phyloP scores from a whole-genome alignment of 768 basidiomycete genomes.

The Mycena albidolilacea region DNA sequence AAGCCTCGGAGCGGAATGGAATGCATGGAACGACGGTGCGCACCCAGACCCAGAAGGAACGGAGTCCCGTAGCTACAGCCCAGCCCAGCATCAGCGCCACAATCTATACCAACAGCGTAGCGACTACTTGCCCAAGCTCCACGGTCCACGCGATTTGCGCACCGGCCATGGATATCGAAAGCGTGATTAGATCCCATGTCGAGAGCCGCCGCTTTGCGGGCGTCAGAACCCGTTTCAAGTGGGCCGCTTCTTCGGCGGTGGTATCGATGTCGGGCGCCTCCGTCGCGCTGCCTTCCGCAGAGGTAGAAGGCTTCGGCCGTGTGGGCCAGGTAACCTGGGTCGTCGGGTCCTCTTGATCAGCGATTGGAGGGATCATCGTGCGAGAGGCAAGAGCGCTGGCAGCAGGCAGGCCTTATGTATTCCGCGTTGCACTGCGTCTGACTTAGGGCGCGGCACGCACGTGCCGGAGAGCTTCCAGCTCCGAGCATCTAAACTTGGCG shows the following conservation, averaged over 20 bases:
- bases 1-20: background rate
- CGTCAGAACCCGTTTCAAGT: constrained; percentile 3
- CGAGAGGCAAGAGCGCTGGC: constrained; percentile 19
- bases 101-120: constrained; percentile 5
- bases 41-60: constrained; percentile 77
- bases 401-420: constrained; percentile 30
- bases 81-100: constrained; percentile 35
- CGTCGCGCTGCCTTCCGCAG: constrained; percentile 32
- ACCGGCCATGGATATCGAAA: constrained; percentile 94
- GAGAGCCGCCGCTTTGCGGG: constrained; percentile 54
- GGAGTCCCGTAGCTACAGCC: constrained; percentile 91
- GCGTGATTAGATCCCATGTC: constrained; percentile 83
- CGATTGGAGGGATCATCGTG: constrained; percentile 74
- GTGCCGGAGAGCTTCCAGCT: background rate
- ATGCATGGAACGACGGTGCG: constrained; percentile 1
- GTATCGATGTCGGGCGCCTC: constrained; percentile 26
- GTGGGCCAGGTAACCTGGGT: constrained; percentile 86
- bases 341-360: constrained; percentile 81
- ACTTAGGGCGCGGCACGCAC: constrained; percentile 15
- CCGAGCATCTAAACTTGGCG: background rate
- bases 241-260: constrained; percentile 30
- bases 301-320: constrained; percentile 30
- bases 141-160: constrained; percentile 97
- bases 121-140: constrained; percentile 82
- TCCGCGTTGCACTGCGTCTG: background rate